Percentiles rank a stretch among this genome's conserved stretches.
Evolutionary conservation across 2,329 filamentous ascomycete species (phyloP).

Genomic region (Xylaria polymorpha): DNA sequence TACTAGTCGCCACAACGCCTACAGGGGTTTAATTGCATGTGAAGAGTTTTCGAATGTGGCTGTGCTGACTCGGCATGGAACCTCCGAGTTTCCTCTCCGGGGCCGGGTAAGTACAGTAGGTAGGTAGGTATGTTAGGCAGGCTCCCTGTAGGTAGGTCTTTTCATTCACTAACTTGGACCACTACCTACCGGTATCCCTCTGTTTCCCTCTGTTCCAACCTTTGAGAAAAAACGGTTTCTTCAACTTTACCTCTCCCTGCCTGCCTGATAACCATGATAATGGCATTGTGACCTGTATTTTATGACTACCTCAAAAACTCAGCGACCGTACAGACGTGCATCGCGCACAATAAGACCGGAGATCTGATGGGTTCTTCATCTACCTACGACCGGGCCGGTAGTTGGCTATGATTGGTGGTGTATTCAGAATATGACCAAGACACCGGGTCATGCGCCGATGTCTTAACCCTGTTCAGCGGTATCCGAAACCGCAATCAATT

Average conservation of each 20-base stretch:
- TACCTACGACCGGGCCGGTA: conserved; percentile 14
- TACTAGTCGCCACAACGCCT: not conserved
- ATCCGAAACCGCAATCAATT: conserved; percentile 14
- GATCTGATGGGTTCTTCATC: conserved; percentile 15
- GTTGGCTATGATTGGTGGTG: conserved; percentile 23
- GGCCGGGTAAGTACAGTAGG: not conserved
- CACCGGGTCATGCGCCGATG: conserved; percentile 3
- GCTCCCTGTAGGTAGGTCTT: too few relatives aligned
- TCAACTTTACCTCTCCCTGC: not conserved
- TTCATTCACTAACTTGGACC: not conserved
- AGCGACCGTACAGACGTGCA: not conserved
- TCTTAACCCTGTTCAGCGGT: not conserved
- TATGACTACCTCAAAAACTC: not conserved
- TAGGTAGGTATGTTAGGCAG: too few relatives aligned
- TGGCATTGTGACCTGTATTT: not conserved
- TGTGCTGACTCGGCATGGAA: conserved; percentile 12
- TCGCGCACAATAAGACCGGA: conserved; percentile 7
- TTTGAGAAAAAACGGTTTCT: not conserved
- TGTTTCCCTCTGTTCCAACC: not conserved
- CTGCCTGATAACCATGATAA: not conserved
- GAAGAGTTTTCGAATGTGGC: not conserved
- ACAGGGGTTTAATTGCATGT: not conserved
- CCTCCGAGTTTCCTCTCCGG: conserved; percentile 21
- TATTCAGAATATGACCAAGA: conserved; percentile 14
- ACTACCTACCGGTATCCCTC: not conserved